Conservation (phyloP, 2,329 filamentous ascomycete species). For the Neonectria ditissima region DNA sequence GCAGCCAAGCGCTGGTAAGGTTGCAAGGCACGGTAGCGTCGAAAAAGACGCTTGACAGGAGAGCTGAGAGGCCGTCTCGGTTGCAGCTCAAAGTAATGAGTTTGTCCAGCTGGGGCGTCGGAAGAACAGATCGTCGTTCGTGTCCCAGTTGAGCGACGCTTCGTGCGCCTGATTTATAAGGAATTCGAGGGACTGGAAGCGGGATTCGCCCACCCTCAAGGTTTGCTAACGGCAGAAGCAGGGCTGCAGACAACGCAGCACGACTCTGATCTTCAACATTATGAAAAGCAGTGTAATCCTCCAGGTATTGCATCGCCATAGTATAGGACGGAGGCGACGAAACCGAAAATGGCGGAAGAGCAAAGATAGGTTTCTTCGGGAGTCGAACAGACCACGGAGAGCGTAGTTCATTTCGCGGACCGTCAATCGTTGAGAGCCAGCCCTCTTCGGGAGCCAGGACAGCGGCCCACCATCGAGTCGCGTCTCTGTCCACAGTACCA, state of each 20-base stretch:
- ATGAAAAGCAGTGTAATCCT: conserved; percentile 10
- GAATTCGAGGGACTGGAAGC: not conserved
- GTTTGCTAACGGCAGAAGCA: conserved; percentile 11
- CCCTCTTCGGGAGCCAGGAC: conserved; percentile 10
- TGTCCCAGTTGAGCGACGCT: not conserved
- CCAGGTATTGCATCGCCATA: not conserved
- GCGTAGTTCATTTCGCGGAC: not conserved
- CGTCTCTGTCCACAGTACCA: not conserved
- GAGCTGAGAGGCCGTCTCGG: not conserved
- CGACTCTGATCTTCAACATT: conserved; percentile 8
- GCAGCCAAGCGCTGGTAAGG: conserved; percentile 7
- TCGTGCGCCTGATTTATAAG: too few species aligned
- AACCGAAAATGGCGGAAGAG: not conserved
- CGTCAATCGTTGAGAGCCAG: conserved; percentile 6
- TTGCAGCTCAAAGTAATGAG: conserved; percentile 13
- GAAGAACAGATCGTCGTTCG: not conserved
- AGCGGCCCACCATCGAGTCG: conserved; percentile 15
- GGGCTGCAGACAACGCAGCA: conserved; percentile 2
- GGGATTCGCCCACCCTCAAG: not conserved
- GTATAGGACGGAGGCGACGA: not conserved
- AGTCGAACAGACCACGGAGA: conserved; percentile 15
- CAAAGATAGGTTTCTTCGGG: not conserved
- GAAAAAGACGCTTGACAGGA: conserved; percentile 13
- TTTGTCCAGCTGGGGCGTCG: conserved; percentile 7
- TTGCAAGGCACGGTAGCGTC: conserved; percentile 9